phyloP scores from a whole-genome alignment of 306 rosid species.

The Trifolium fragiferum region DNA sequence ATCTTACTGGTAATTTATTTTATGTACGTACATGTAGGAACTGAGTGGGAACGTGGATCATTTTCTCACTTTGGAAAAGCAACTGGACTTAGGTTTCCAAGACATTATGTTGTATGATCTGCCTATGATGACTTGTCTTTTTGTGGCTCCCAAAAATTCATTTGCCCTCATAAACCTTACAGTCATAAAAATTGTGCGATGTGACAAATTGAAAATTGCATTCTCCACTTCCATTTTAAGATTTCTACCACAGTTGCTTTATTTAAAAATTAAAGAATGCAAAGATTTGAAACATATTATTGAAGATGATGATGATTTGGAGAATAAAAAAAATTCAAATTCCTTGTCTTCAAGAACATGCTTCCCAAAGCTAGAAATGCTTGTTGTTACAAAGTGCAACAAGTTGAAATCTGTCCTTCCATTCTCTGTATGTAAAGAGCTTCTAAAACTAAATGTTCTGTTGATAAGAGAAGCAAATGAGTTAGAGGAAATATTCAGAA shows the following conservation, averaged over 20 bases:
- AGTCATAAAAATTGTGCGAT: rapidly evolving
- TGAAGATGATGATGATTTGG: slow-evolving; percentile 19
- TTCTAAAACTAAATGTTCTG: neutral
- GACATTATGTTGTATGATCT: rapidly evolving
- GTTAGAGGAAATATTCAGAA: slow-evolving; percentile 7
- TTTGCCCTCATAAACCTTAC: neutral
- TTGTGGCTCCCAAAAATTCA: neutral
- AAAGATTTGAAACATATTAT: slow-evolving; percentile 14
- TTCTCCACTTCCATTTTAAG: neutral
- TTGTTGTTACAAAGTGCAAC: neutral
- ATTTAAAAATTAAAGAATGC: neutral
- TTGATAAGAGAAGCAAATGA: neutral
- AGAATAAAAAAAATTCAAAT: neutral
- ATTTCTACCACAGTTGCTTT: neutral
- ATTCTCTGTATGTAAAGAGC: neutral
- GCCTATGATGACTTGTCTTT: neutral
- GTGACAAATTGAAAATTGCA: neutral
- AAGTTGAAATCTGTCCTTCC: neutral
- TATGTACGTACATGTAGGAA: neutral
- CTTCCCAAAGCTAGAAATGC: slow-evolving; percentile 9
- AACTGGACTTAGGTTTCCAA: no score
- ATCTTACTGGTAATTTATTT: neutral
- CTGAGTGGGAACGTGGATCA: neutral
- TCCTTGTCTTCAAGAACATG: neutral
- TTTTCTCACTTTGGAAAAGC: neutral